phyloP scores from a whole-genome alignment of 768 basidiomycete genomes.

The Albatrellus ellisii region DNA sequence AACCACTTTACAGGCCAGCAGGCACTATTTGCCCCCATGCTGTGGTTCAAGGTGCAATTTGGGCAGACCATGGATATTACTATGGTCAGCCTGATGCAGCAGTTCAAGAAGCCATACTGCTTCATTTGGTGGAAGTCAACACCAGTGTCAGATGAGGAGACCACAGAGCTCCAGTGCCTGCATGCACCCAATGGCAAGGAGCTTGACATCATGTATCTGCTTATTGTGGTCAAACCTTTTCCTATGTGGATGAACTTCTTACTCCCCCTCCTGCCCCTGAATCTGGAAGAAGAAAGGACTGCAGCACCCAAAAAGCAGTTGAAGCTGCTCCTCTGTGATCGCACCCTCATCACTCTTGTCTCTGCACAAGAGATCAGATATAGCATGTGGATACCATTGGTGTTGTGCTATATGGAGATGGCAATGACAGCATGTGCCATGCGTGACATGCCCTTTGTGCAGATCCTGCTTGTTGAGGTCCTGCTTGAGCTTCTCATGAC shows the following conservation, averaged over 20 bases:
- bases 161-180: conserved; percentile 31
- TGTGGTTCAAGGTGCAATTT: conserved; percentile 31
- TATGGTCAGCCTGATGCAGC: conserved; percentile 30
- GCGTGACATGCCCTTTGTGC: conserved; percentile 31
- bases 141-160: conserved; percentile 27
- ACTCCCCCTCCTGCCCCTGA: conserved; percentile 27
- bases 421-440: conserved; percentile 37
- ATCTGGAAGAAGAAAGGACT: conserved; percentile 16
- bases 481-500: conserved; percentile 34
- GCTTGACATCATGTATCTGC: conserved; percentile 40
- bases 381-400: conserved; percentile 47
- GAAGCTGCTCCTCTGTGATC: conserved; percentile 31
- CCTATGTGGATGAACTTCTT: conserved; percentile 47
- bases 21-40: conserved; percentile 24
- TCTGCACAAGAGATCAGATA: conserved; percentile 42
- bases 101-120: conserved; percentile 30
- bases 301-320: conserved; percentile 11
- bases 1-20: background rate
- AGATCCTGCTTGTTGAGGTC: conserved; percentile 28
- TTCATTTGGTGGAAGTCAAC: conserved; percentile 50
- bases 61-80: conserved; percentile 37
- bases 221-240: conserved; percentile 41
- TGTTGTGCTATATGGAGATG: conserved; percentile 47
- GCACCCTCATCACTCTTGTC: conserved; percentile 34
- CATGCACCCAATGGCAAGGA: conserved; percentile 20